Conservation (phyloP, 371 early-diverging fungal genomes). For the Blakeslea trispora region DNA sequence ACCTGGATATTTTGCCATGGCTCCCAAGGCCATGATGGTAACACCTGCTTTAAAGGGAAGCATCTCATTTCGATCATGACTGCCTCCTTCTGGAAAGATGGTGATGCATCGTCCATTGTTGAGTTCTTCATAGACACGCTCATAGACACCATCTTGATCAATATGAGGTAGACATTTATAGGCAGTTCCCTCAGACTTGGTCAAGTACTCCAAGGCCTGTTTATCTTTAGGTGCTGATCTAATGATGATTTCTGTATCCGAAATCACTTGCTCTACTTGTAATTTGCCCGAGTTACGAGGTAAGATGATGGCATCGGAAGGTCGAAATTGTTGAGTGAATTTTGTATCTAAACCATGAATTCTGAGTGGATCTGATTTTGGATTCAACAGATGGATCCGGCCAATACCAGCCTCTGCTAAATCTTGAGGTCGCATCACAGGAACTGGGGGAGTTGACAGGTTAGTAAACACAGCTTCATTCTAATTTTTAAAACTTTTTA, state of each 20-base stretch:
- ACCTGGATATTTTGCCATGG: slow-evolving; percentile 88
- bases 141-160: slow-evolving; percentile 86
- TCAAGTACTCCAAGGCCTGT: slow-evolving; percentile 61
- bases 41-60: slow-evolving; percentile 72
- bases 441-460: slow-evolving; percentile 63
- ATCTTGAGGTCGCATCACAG: slow-evolving; percentile 91
- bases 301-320: slow-evolving; percentile 62
- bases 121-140: slow-evolving; percentile 78
- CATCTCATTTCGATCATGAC: slow-evolving; percentile 94
- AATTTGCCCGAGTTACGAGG: slow-evolving; percentile 56
- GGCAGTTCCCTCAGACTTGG: slow-evolving; percentile 58
- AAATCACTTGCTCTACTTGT: slow-evolving; percentile 70
- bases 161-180: slow-evolving; percentile 87
- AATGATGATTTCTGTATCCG: slow-evolving; percentile 76
- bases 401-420: slow-evolving; percentile 72
- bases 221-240: slow-evolving; percentile 68
- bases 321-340: slow-evolving; percentile 68
- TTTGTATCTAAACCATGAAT: slow-evolving; percentile 70
- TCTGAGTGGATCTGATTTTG: slow-evolving; percentile 62
- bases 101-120: slow-evolving; percentile 86
- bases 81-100: slow-evolving; percentile 98
- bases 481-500: no score
- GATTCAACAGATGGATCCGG: slow-evolving; percentile 64
- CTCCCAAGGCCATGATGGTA: slow-evolving; percentile 91
- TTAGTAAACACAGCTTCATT: background rate